These are phyloP conservation scores for Hanseniaspora lindneri DNA, from an alignment of 805 yeast genomes.

Conservation along the genomic window DNA sequence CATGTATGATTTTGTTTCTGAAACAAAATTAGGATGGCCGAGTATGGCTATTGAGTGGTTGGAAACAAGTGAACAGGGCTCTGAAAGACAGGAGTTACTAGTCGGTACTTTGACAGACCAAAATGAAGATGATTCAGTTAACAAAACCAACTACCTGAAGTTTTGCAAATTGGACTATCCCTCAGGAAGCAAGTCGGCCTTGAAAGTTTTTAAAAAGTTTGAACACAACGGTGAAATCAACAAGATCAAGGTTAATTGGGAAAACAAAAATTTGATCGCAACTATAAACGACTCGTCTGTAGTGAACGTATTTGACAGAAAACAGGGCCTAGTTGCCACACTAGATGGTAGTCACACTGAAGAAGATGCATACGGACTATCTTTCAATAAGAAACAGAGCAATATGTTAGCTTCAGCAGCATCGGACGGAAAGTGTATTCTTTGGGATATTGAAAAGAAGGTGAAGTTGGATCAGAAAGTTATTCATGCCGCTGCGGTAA, in stretches of 20 bases:
- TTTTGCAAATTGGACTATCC: slow-evolving; percentile 54
- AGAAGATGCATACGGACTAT: slow-evolving; percentile 63
- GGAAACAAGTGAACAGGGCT: slow-evolving; percentile 31
- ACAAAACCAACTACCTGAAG: slow-evolving; percentile 53
- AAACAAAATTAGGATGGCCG: slow-evolving; percentile 74
- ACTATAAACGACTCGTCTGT: slow-evolving; percentile 60
- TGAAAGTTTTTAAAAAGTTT: slow-evolving; percentile 50
- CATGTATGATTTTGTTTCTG: slow-evolving; percentile 75
- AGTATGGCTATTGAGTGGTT: slow-evolving; percentile 70
- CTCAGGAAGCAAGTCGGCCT: slow-evolving; percentile 35
- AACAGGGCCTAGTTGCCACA: slow-evolving; percentile 24
- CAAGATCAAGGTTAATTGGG: slow-evolving; percentile 61
- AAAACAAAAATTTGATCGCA: slow-evolving; percentile 42
- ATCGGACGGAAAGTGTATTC: slow-evolving; percentile 52
- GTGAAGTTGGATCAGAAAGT: slow-evolving; percentile 23
- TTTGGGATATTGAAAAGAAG: slow-evolving; percentile 40
- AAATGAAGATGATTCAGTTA: slow-evolving; percentile 48
- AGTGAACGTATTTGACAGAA: slow-evolving; percentile 41
- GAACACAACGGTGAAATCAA: slow-evolving; percentile 56
- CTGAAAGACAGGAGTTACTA: slow-evolving; percentile 40
- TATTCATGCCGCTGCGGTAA: slow-evolving; percentile 48
- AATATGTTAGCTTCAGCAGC: slow-evolving; percentile 50
- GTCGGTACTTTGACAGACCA: slow-evolving; percentile 42
- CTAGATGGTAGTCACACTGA: slow-evolving; percentile 38
- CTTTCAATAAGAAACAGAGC: slow-evolving; percentile 43